Base-by-base conservation (phyloP, 2,329 filamentous ascomycete species). In the Daldinia sp. region DNA sequence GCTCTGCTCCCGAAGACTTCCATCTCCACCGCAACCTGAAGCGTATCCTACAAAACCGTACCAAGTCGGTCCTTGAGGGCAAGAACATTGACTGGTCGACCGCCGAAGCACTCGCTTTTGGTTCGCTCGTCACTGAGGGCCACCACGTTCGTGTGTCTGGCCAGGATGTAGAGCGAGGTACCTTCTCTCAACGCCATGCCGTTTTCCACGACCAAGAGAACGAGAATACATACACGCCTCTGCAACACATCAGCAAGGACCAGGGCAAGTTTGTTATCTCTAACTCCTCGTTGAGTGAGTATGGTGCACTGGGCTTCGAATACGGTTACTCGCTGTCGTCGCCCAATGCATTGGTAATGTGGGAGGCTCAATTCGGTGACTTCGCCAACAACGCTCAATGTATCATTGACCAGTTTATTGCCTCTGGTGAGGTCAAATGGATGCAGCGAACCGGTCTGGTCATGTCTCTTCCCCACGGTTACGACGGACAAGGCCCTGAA, bases 381-480 rank as follows among this genome's bases (percentile, higher is more conserved):
- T 99, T 99, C 78, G 96, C 96, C 87, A 99, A 99, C 88, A 99
- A 98, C 78, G 95, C 96, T 48, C 96, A 99, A 84, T 97, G 94
- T 81, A 97, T 99, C 82, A 97, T 99, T 78, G 96, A 99, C 81
- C 96, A 99, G 83, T 99, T 99, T 84, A 91, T 99, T 76, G 95
- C 96, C 57, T 98, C 96, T 70, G 96, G 96, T 79, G 96, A 99
- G 84, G 91, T 93, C 73, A 99, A 99, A 85, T 99, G 96, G 96
- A 92, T 98, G 83, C 96, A 99, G 86, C 92, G 96, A 82, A 97
- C 94, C 61, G 96, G 96, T 78, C 89, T 99, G 57, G 93, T 99
- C 75, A 92, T 98, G 88, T 98, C 94, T 70, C 88, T 99, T 64
- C 96, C 96, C 61, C 96, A 99, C 83, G 96, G 96, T 76, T 99